A percentile compares a stretch with the other conserved stretches of the same genome.
These are phyloP conservation scores for Zygnema cylindricum DNA, from an alignment of 139 green algal genomes.

Conservation along the genomic window DNA sequence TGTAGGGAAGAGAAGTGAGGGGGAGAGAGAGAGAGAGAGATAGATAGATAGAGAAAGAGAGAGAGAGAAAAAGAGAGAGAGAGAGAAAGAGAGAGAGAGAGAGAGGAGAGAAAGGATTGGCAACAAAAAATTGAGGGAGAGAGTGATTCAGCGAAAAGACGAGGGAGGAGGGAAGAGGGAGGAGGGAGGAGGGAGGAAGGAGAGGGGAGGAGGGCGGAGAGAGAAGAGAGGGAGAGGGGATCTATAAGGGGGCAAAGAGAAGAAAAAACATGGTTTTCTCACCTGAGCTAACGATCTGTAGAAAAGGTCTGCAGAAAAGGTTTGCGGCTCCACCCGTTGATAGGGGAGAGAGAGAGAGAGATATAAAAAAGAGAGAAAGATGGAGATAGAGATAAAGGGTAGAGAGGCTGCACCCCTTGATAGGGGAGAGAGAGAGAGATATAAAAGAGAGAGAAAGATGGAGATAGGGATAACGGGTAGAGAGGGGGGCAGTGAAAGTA, in stretches of 20 bases:
- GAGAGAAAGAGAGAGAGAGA: background rate
- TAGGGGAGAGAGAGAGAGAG: no score
- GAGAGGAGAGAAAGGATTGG: background rate
- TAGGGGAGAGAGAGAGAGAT: no score
- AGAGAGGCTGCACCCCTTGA: no score
- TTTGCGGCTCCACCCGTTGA: no score
- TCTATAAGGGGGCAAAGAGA: background rate
- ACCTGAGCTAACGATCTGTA: no score
- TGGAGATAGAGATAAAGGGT: no score
- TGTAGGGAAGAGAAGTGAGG: background rate
- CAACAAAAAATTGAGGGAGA: background rate
- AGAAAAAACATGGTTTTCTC: no score
- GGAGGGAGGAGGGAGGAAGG: background rate
- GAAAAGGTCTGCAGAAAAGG: no score
- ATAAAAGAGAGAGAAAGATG: no score
- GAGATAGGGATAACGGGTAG: no score
- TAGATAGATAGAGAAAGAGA: background rate
- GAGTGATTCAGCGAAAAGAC: background rate
- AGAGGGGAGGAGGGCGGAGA: background rate
- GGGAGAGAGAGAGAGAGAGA: slow-evolving; percentile 2
- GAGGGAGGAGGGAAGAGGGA: background rate
- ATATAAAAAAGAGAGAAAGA: no score
- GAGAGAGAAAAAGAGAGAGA: background rate
- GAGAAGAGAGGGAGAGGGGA: background rate
- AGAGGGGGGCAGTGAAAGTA: no score